Evolutionary conservation across 1,284 basidiomycete species (phyloP), one percentile per base, ranked within the genome.

Genomic region (Singerocomus inundabilis): DNA sequence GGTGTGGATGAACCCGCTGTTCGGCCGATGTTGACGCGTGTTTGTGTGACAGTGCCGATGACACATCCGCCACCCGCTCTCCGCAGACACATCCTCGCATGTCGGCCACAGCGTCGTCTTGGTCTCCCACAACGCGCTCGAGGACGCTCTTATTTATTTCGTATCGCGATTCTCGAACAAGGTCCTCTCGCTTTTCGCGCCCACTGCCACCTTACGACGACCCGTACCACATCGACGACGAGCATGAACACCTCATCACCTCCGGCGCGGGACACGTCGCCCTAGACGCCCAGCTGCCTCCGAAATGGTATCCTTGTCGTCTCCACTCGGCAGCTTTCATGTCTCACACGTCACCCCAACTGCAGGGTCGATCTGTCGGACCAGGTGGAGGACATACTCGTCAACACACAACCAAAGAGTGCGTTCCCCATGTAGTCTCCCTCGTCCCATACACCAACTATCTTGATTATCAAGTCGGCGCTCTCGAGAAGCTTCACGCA

Each of bases 101-200:
- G 68, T 62, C 64, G 41, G 52, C 62, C 48, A 13, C 64, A 21
- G 44, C 56, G 63, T 69, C 73, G 47, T 62, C 67, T 34, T 64
- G 63, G 30, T 57, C 61, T 44, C 76, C 74, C 25, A 80, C 81
- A 31, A 94, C 89, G 16, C 87, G 96, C 58, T 95, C 91, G 1
- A 74, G 96, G 43, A 98, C 96, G 4, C 82, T 94, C 44, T 84
- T 98, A 64, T 99, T 97, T 71, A 86, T 98, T 51, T 98, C 94
- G 10, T 93, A 93, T 69, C 82, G 96, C 55, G 92, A 98, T 72
- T 93, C 93, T 4, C 79, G 78, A 38, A 72, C 82, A 16, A 73
- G 75, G 28, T 70, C 79, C 0, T 76, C 81, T 4, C 76, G 76
- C 35, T 72, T 74, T 54, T 66, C 74, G 38, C 70, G 70, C 37